Percentiles rank a stretch among this genome's conserved stretches.
Conservation (phyloP, 176 grass and related monocot species). For the Cenchrus fungigraminus region DNA sequence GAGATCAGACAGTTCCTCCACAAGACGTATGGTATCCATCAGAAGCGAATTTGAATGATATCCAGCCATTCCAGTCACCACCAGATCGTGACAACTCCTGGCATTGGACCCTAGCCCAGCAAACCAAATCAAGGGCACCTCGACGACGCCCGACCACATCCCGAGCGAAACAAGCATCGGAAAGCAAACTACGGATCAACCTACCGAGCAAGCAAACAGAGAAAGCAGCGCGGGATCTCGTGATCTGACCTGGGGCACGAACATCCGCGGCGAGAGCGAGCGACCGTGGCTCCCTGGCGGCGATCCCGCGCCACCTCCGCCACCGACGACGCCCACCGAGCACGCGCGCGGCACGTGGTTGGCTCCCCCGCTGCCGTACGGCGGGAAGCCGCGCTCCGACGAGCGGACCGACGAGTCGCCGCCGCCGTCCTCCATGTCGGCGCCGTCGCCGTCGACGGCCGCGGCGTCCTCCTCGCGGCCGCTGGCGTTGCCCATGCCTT, state of each 20-base stretch:
- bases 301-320: slow-evolving; percentile 37
- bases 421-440: slow-evolving; percentile 53
- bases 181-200: slow-evolving; percentile 25
- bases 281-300: slow-evolving; percentile 75
- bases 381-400: slow-evolving; percentile 52
- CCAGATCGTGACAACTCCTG: slow-evolving; percentile 45
- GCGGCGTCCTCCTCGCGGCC: slow-evolving; percentile 69
- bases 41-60: slow-evolving; percentile 26
- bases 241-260: slow-evolving; percentile 89
- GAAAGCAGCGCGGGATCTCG: slow-evolving; percentile 35
- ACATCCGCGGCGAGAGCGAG: slow-evolving; percentile 95
- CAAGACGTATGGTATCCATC: background rate
- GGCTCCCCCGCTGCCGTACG: slow-evolving; percentile 38
- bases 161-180: slow-evolving; percentile 27
- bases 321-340: slow-evolving; percentile 49
- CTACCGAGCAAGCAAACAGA: slow-evolving; percentile 31
- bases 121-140: slow-evolving; percentile 27
- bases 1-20: slow-evolving; percentile 12
- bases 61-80: background rate
- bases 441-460: slow-evolving; percentile 50
- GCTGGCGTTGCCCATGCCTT: slow-evolving; percentile 90
- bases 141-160: slow-evolving; percentile 31
- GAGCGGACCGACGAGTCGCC: slow-evolving; percentile 60
- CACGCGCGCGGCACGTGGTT: slow-evolving; percentile 43
- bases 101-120: slow-evolving; percentile 34